Base-by-base conservation (phyloP, 345 rosid species). In the Citrus cavaleriei region DNA sequence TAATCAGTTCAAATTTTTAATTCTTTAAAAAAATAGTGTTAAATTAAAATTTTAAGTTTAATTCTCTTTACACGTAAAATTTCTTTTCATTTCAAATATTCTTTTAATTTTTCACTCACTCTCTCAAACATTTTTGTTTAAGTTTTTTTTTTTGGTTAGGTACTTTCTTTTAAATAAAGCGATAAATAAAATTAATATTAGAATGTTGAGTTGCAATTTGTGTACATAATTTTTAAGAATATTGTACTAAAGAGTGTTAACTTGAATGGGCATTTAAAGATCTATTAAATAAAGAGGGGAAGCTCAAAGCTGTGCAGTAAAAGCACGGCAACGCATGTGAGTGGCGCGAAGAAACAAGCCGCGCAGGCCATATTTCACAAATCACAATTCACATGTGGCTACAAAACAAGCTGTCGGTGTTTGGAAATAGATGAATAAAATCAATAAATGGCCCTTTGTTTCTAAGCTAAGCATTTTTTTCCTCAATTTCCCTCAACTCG, bases 351-450 rank as follows among this genome's bases (percentile, higher is more conserved):
- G 42, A 34, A 24, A 51, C 2, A n/a, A 70, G 77, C 77, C 77
- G 72, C 40, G 74, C 22, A 27, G 58, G 3, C 22, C 10, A 59
- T 2, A 10, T 12, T 12, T 46, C 51, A 19, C 28, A 62, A 19
- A 3, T 54, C 66, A 65, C 49, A 62, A 27, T 12, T 54, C 66
- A 65, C 58, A 42, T 65, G 78, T 62, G 80, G 84, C 81, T 79
- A 66, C 55, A 42, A 65, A 24, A 37, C 59, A 22, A 22, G 73
- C 62, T 78, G 87, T 84, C 85, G 85, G 89, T 82, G 85, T 57
- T 35, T 21, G 7, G 27, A 12, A 34, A 21, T 19, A 42, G 13
- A 42, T 42, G 1, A 42, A 42, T 12, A 12, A 42, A 42, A 65
- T 49, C 32, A 10, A 37, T 55, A 28, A 3, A 58, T 49, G 46